Evolutionary conservation across 148 eudicot species (phyloP).

Genomic region (Diospyros kaki): DNA sequence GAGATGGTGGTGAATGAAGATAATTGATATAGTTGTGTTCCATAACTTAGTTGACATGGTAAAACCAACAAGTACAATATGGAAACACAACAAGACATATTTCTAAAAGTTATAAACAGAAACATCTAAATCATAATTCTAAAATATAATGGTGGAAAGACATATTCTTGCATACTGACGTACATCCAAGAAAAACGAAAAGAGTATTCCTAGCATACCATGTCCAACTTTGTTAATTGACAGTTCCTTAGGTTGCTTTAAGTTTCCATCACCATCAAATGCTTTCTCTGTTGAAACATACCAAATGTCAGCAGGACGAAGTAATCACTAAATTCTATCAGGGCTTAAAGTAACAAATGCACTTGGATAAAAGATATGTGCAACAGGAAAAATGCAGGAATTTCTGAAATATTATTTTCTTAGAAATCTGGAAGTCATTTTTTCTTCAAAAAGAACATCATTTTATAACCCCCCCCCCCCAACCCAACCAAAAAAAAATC

Average conservation of each 20-base stretch:
- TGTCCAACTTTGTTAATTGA: conserved; percentile 99
- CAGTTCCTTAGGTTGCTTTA: conserved; percentile 86
- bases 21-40: too few relatives aligned
- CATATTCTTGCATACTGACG: not conserved
- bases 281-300: conserved; percentile 69
- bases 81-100: too few relatives aligned
- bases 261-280: conserved; percentile 72
- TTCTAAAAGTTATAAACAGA: not conserved
- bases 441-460: not conserved
- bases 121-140: not conserved
- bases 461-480: not conserved
- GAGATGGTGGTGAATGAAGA: too few relatives aligned
- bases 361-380: not conserved
- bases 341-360: not conserved
- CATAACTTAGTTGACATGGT: too few relatives aligned
- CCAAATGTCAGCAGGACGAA: conserved; percentile 11
- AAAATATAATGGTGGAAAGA: not conserved
- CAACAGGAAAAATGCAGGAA: not conserved
- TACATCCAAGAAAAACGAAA: not conserved
- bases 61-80: not conserved
- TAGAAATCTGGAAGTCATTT: not conserved
- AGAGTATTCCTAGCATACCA: conserved; percentile 49
- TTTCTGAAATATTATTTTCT: too few relatives aligned
- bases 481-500: too few relatives aligned
- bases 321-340: not conserved